These are phyloP conservation scores for Suillus spraguei DNA, from an alignment of 768 basidiomycete genomes.

Conservation along the genomic window DNA sequence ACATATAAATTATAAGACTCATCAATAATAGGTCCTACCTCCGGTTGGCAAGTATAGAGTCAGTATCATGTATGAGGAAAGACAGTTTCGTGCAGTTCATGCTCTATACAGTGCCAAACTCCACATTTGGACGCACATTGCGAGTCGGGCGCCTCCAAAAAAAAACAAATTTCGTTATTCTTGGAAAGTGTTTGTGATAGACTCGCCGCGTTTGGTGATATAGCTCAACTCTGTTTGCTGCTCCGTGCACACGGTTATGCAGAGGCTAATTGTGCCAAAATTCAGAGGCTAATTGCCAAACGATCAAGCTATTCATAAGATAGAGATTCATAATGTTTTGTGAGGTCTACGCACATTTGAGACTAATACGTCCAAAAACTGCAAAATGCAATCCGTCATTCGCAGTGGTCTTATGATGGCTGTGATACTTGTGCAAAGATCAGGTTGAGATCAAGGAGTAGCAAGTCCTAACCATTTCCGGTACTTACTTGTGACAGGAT, in stretches of 20 bases:
- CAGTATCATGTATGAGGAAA: not conserved
- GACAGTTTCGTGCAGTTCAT: not conserved
- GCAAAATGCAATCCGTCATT: not conserved
- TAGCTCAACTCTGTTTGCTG: not conserved
- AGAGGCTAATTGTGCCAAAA: not conserved
- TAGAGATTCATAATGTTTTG: not conserved
- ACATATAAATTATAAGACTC: not conserved
- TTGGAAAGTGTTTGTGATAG: not conserved
- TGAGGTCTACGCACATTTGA: not conserved
- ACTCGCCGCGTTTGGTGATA: not conserved
- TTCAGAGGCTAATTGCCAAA: not conserved
- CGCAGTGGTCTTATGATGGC: not conserved
- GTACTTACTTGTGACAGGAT: not conserved
- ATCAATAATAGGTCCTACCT: no score
- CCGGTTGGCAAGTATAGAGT: not conserved
- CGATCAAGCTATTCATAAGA: not conserved
- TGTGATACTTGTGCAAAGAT: not conserved
- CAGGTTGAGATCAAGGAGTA: not conserved
- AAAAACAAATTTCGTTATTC: not conserved
- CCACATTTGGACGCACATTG: not conserved
- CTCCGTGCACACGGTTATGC: not conserved
- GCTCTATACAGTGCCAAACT: not conserved
- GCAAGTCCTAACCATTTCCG: not conserved
- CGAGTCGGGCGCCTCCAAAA: not conserved
- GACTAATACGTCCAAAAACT: not conserved